These are phyloP conservation scores for Penicillium coprophilum DNA, from an alignment of 495 filamentous ascomycete species.

Conservation along the genomic window DNA sequence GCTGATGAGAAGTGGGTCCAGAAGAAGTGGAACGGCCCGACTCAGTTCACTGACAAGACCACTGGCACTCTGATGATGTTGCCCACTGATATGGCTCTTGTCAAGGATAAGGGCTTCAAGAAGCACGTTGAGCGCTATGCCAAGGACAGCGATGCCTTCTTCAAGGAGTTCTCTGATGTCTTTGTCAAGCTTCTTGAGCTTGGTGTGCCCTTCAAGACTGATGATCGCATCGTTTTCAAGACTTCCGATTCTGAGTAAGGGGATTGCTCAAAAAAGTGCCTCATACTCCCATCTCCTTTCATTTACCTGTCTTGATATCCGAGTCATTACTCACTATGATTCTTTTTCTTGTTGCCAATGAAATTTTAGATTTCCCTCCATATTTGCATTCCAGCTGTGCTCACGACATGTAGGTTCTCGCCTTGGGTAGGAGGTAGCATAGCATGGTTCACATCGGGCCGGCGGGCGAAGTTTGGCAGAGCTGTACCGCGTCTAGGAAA, in stretches of 20 bases:
- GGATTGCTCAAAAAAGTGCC: conserved; percentile 8
- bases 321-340: conserved; percentile 22
- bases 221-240: conserved; percentile 75
- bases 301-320: conserved; percentile 37
- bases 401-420: background rate
- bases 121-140: conserved; percentile 86
- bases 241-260: conserved; percentile 52
- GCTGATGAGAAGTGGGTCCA: conserved; percentile 88
- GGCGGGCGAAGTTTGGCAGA: background rate
- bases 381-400: background rate
- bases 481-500: background rate
- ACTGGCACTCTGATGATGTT: conserved; percentile 96
- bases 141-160: conserved; percentile 87
- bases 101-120: conserved; percentile 88
- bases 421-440: background rate
- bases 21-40: conserved; percentile 92
- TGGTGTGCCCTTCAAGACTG: conserved; percentile 84
- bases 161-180: conserved; percentile 84
- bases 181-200: conserved; percentile 86
- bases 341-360: conserved; percentile 16
- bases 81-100: conserved; percentile 82
- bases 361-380: conserved; percentile 7
- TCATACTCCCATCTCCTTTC: conserved; percentile 14
- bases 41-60: conserved; percentile 78
- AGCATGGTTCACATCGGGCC: background rate